Evolutionary conservation across 2,329 filamentous ascomycete species (phyloP).

Genomic region (Leptographium procerum): DNA sequence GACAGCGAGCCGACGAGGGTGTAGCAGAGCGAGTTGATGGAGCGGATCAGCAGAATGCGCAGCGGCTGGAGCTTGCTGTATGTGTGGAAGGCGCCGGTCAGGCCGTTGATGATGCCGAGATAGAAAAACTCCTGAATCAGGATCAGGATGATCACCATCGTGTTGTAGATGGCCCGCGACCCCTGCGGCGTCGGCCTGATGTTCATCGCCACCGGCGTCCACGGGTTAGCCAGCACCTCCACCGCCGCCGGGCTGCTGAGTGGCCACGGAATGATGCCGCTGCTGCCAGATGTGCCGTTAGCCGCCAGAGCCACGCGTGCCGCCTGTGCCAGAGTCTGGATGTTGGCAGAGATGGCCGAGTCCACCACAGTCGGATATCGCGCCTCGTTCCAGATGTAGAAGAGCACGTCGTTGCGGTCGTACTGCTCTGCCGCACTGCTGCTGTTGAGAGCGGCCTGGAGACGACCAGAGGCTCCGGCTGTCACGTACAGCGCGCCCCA

Average conservation of each 20-base stretch:
- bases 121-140: constrained; percentile 23
- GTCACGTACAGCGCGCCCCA: constrained; percentile 26
- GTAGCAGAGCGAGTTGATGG: constrained; percentile 19
- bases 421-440: constrained; percentile 14
- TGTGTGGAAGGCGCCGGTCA: constrained; percentile 25
- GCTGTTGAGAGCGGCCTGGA: constrained; percentile 20
- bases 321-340: constrained; percentile 10
- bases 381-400: constrained; percentile 26
- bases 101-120: constrained; percentile 21
- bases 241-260: constrained; percentile 12
- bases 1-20: constrained; percentile 26
- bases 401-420: constrained; percentile 21
- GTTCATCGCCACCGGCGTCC: constrained; percentile 17
- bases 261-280: constrained; percentile 6
- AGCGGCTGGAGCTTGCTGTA: constrained; percentile 20
- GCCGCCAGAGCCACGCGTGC: constrained; percentile 13
- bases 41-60: constrained; percentile 21
- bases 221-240: constrained; percentile 20
- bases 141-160: constrained; percentile 26
- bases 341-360: constrained; percentile 17
- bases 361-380: constrained; percentile 22
- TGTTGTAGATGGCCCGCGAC: constrained; percentile 25
- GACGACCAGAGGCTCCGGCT: constrained; percentile 20
- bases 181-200: constrained; percentile 25
- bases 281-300: constrained; percentile 15